Percentiles rank a stretch among this genome's conserved stretches.
phyloP scores from a whole-genome alignment of 1,284 basidiomycete genomes.

The Erythrobasidium hasegawianum region DNA sequence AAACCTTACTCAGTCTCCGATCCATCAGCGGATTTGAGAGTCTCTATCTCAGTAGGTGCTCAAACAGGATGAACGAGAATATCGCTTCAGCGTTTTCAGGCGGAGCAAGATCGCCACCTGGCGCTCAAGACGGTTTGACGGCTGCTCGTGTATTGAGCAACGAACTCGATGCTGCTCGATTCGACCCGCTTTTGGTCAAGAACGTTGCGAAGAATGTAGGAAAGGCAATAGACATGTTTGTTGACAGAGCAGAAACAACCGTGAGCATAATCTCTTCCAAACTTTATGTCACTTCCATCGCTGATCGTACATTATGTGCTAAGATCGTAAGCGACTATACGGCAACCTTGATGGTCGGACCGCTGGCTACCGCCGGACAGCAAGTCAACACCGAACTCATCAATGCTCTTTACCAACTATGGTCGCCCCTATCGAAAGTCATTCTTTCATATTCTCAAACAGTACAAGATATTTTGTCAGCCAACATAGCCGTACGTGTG shows the following conservation, averaged over 20 bases:
- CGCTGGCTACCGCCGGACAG: conserved; percentile 71
- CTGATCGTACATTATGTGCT: too few relatives aligned
- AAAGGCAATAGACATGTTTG: conserved; percentile 63
- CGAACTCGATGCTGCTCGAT: conserved; percentile 85
- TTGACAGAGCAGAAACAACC: conserved; percentile 61
- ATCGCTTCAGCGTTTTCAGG: conserved; percentile 62
- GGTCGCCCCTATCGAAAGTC: conserved; percentile 63
- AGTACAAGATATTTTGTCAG: conserved; percentile 60
- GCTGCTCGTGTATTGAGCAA: conserved; percentile 74
- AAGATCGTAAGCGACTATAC: conserved; percentile 75
- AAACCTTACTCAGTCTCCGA: conserved; percentile 80
- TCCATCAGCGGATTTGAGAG: conserved; percentile 76
- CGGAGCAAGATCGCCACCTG: conserved; percentile 65
- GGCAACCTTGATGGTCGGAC: conserved; percentile 69
- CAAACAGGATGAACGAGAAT: conserved; percentile 71
- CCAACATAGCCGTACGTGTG: conserved; percentile 60
- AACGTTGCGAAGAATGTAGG: conserved; percentile 70
- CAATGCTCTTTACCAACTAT: conserved; percentile 74
- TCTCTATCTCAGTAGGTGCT: conserved; percentile 76
- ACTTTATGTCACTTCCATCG: too few relatives aligned
- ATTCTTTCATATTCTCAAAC: conserved; percentile 65
- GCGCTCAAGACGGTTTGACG: conserved; percentile 67
- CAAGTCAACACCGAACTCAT: conserved; percentile 68
- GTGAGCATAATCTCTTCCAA: too few relatives aligned
- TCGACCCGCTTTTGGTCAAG: conserved; percentile 80